A percentile compares a stretch with the other conserved stretches of the same genome.
These are phyloP conservation scores for Claviceps sp. DNA, from an alignment of 2,329 filamentous ascomycete species.

Conservation along the genomic window DNA sequence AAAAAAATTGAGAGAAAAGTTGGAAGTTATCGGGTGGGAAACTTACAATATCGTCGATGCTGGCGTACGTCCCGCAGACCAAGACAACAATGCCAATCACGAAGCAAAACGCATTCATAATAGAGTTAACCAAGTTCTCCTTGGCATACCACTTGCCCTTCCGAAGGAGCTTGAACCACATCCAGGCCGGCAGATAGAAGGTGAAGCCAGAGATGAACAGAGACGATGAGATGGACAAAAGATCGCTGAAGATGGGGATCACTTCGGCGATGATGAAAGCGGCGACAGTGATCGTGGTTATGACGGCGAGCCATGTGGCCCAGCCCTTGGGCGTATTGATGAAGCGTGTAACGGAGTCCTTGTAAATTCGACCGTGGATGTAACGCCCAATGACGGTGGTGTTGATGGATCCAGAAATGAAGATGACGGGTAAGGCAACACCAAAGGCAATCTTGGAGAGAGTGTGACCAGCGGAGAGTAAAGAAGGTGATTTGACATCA, in stretches of 20 bases:
- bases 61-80: conserved; percentile 15
- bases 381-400: conserved; percentile 33
- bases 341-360: conserved; percentile 28
- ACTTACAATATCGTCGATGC: conserved; percentile 16
- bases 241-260: conserved; percentile 56
- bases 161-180: conserved; percentile 25
- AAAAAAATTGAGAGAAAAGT: not conserved
- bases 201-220: conserved; percentile 31
- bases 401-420: conserved; percentile 62
- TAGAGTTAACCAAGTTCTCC: conserved; percentile 13
- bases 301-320: conserved; percentile 44
- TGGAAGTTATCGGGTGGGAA: no score
- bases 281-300: conserved; percentile 41
- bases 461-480: conserved; percentile 46
- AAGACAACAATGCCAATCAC: conserved; percentile 13
- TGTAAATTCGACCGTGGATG: conserved; percentile 31
- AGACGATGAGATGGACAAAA: conserved; percentile 39
- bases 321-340: conserved; percentile 36
- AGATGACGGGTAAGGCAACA: conserved; percentile 57
- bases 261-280: conserved; percentile 59
- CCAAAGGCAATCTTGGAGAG: conserved; percentile 57
- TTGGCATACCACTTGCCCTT: conserved; percentile 14
- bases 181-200: conserved; percentile 25
- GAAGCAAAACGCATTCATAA: conserved; percentile 13
- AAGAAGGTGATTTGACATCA: conserved; percentile 50